Conservation (phyloP, 164 flowering plant genomes). For the Chimonanthus praecox region DNA sequence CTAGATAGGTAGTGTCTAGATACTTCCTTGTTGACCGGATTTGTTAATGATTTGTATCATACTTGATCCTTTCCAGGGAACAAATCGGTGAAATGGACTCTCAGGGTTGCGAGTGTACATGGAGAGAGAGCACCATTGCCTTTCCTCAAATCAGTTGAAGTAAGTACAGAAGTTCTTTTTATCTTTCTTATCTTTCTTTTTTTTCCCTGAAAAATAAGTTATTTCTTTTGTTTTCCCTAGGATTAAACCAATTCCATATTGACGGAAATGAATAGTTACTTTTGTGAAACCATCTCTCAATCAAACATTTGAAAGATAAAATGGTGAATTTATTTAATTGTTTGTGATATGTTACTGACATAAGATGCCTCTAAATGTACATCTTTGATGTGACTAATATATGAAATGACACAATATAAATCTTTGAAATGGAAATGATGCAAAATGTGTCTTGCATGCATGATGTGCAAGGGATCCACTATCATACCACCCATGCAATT, state of each 20-base stretch:
- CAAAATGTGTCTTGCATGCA: not conserved
- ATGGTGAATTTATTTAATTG: not conserved
- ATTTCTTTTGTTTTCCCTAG: too few species aligned
- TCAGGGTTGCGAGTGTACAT: slow-evolving; percentile 70
- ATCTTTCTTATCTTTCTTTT: not conserved
- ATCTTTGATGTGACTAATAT: not conserved
- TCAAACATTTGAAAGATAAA: too few species aligned
- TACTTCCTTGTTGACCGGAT: not conserved
- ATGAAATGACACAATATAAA: not conserved
- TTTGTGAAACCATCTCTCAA: not conserved
- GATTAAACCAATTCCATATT: too few species aligned
- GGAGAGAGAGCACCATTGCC: slow-evolving; percentile 74
- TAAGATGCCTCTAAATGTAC: too few species aligned
- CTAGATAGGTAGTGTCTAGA: too few species aligned
- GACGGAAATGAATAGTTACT: not conserved
- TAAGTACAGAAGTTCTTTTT: slow-evolving; percentile 14
- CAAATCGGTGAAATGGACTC: slow-evolving; percentile 67
- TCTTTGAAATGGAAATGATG: not conserved
- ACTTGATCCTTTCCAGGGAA: slow-evolving; percentile 37
- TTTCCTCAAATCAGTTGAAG: slow-evolving; percentile 81
- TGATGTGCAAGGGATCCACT: not conserved
- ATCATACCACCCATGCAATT: too few species aligned
- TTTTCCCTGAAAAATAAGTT: too few species aligned
- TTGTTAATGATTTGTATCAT: slow-evolving; percentile 9
- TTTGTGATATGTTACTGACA: not conserved